Evolutionary conservation across 768 basidiomycete species (phyloP).

Genomic region (Sarcomyxa edulis): DNA sequence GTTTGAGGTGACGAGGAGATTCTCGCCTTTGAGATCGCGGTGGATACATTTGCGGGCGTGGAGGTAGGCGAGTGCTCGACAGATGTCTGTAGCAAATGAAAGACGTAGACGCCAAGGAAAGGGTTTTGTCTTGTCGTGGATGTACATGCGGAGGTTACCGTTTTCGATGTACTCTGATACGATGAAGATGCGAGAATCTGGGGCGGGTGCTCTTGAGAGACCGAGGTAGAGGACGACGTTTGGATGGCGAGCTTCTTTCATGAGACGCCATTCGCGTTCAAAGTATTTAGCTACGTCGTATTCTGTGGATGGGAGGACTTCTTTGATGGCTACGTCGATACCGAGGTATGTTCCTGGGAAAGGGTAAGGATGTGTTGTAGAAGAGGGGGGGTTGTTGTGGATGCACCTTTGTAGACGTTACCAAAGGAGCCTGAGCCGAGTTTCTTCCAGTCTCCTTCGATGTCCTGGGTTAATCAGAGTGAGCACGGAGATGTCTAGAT

Average conservation of each 20-base stretch:
- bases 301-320: slow-evolving; percentile 85
- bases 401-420: slow-evolving; percentile 79
- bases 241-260: slow-evolving; percentile 91
- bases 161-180: slow-evolving; percentile 93
- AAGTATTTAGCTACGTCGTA: slow-evolving; percentile 98
- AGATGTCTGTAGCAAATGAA: slow-evolving; percentile 92
- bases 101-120: slow-evolving; percentile 93
- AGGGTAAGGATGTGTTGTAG: slow-evolving; percentile 3
- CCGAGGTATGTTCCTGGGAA: slow-evolving; percentile 82
- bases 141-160: slow-evolving; percentile 84
- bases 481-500: slow-evolving; percentile 4
- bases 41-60: slow-evolving; percentile 90
- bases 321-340: slow-evolving; percentile 94
- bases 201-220: slow-evolving; percentile 71
- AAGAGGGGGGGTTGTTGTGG: not conserved
- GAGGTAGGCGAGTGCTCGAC: slow-evolving; percentile 93
- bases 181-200: slow-evolving; percentile 86
- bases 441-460: slow-evolving; percentile 84
- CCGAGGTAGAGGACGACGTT: slow-evolving; percentile 94
- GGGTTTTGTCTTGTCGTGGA: slow-evolving; percentile 75
- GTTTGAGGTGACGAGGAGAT: slow-evolving; percentile 91
- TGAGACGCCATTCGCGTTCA: slow-evolving; percentile 96
- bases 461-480: slow-evolving; percentile 48
- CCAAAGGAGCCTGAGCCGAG: slow-evolving; percentile 92
- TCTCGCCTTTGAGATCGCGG: slow-evolving; percentile 95